Base-by-base conservation (phyloP, 148 eudicot genomes). In the Fagopyrum homotropicum region DNA sequence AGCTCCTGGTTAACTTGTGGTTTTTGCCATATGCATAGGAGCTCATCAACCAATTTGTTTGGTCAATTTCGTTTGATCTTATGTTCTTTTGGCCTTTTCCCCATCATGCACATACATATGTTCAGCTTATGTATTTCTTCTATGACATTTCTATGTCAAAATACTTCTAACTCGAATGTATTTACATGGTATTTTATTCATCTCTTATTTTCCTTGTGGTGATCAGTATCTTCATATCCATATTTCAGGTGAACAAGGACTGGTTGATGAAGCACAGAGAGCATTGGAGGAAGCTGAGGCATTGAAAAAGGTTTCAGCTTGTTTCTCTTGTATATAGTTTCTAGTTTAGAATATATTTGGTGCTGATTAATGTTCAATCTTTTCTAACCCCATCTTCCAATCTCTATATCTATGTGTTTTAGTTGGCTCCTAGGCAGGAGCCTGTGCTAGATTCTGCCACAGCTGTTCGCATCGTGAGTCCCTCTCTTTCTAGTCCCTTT, bases 241-340 rank as follows among this genome's bases (percentile, higher is more conserved):
- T 50, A 73, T 57, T 79, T 70, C 78, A 94, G 98, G 98, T 86
- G 98, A 94, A 80, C 93, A 94, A 84, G 98, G 98, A 76, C 84
- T 91, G 92, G 85, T 94, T 51, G 98, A 94, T 77, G 98, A 91
- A 88, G 97, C 98, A 56, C 93, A 94, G 72, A 94, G 85, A 81
- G 97, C 93, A 45, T 68, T 94, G 82, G 98, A 94, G 86, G 98
- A 94, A 86, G 98, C 98, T 45, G 98, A 94, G 87, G 98, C 93
- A 30, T 88, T 94, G 61, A 91, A 90, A 81, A 94, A 81, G 98
- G 98, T 94, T 79, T 50, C 19, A 19, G 46, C 54, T 64, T 66
- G 9, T 43, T 26, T 12, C 12, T 55, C 54, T 64, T 66, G 9
- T 43, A 35, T 40, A 35, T 66, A 30, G 16, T 55, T 74, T 52